Evolutionary conservation across 768 basidiomycete species (phyloP).

Genomic region (Termitomyces titanicus): DNA sequence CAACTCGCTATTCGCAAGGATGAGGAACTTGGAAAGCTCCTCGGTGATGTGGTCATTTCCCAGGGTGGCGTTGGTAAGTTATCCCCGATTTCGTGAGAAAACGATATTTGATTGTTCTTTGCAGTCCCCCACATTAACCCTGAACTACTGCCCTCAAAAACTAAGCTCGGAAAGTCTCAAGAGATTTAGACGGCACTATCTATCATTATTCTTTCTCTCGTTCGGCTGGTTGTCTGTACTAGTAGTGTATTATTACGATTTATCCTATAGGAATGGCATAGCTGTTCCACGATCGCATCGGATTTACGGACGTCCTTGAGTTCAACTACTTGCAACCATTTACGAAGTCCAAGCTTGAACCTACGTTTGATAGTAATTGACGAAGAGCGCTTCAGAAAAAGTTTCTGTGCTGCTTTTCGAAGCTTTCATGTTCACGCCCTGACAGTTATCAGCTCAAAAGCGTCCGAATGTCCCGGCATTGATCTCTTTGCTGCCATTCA

Average conservation of each 20-base stretch:
- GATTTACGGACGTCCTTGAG: too few relatives aligned
- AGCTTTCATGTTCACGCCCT: too few relatives aligned
- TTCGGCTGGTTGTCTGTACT: constrained; percentile 6
- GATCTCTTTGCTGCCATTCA: too few relatives aligned
- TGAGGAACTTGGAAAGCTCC: constrained; percentile 78
- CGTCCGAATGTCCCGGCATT: too few relatives aligned
- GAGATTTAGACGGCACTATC: constrained; percentile 16
- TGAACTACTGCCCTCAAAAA: constrained; percentile 39
- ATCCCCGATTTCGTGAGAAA: background rate
- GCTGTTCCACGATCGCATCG: background rate
- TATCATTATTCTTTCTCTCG: background rate
- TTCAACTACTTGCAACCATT: too few relatives aligned
- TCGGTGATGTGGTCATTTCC: constrained; percentile 84
- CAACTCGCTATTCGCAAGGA: constrained; percentile 86
- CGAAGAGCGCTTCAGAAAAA: too few relatives aligned
- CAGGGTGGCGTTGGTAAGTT: constrained; percentile 76
- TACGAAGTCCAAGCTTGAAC: too few relatives aligned
- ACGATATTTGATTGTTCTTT: background rate
- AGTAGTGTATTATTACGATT: constrained; percentile 17
- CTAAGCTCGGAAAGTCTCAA: constrained; percentile 29
- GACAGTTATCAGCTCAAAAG: too few relatives aligned
- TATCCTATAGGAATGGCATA: constrained; percentile 1
- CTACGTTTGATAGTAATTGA: too few relatives aligned
- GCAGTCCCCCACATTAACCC: constrained; percentile 32
- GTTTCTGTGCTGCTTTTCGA: too few relatives aligned